These are phyloP conservation scores for Chlamydomonas sp. DNA, from an alignment of 139 green algal species.

Conservation along the genomic window DNA sequence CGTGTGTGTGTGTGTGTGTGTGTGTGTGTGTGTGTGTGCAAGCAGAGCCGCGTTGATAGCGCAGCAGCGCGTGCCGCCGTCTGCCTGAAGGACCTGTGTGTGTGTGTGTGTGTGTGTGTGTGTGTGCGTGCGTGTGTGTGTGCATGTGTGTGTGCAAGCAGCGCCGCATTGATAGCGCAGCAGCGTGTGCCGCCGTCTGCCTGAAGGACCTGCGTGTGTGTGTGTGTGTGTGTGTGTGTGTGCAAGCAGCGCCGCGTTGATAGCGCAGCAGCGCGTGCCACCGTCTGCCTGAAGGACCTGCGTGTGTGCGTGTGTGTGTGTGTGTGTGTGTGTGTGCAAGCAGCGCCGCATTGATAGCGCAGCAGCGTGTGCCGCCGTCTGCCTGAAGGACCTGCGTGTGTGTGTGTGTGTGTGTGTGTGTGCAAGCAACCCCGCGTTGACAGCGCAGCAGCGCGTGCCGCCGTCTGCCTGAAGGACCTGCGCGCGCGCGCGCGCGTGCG, in stretches of 20 bases:
- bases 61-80: constrained; percentile 73
- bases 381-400: constrained; percentile 80
- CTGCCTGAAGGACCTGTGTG: constrained; percentile 77
- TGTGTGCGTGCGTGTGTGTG: no score
- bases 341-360: constrained; percentile 87
- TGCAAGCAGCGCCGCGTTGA: constrained; percentile 92
- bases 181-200: constrained; percentile 78
- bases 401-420: no score
- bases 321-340: constrained; percentile 84
- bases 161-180: constrained; percentile 86
- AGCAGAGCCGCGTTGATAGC: constrained; percentile 89
- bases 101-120: no score
- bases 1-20: no score
- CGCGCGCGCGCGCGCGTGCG: no score
- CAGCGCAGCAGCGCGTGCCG: constrained; percentile 64
- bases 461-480: constrained; percentile 85
- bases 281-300: constrained; percentile 86
- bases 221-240: constrained; percentile 72
- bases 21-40: no score
- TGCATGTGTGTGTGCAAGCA: constrained; percentile 82
- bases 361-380: constrained; percentile 76
- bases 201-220: constrained; percentile 56
- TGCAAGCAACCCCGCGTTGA: constrained; percentile 92
- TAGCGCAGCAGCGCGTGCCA: constrained; percentile 67
- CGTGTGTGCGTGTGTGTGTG: no score